Conservation (phyloP, 805 yeast genomes). For the Saccharomycopsis malanga region DNA sequence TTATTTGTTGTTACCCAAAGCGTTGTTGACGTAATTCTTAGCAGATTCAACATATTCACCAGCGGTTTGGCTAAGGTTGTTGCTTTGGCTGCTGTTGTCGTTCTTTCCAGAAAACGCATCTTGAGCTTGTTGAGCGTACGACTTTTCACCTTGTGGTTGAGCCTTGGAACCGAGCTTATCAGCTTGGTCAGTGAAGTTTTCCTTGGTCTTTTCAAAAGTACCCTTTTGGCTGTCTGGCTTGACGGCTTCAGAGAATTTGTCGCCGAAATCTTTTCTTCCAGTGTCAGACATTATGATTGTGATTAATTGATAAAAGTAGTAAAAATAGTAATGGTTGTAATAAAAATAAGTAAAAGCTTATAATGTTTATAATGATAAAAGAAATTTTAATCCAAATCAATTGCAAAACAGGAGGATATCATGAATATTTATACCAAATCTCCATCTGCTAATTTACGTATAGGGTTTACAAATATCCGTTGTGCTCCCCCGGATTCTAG, state of each 20-base stretch:
- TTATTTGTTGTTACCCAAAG: slow-evolving; percentile 30
- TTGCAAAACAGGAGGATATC: background rate
- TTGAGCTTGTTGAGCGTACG: slow-evolving; percentile 45
- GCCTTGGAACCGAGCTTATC: slow-evolving; percentile 55
- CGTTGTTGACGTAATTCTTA: slow-evolving; percentile 41
- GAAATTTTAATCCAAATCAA: background rate
- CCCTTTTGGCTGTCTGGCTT: slow-evolving; percentile 70
- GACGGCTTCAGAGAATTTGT: slow-evolving; percentile 57
- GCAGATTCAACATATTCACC: slow-evolving; percentile 52
- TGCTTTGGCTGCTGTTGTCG: slow-evolving; percentile 36
- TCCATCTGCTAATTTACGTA: no score
- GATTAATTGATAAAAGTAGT: background rate
- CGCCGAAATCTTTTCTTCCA: slow-evolving; percentile 72
- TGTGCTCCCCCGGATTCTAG: no score
- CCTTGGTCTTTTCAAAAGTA: slow-evolving; percentile 60
- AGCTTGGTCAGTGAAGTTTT: slow-evolving; percentile 54
- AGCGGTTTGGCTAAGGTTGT: slow-evolving; percentile 38
- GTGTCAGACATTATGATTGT: slow-evolving; percentile 24
- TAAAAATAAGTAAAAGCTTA: background rate
- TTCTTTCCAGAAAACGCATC: slow-evolving; percentile 39
- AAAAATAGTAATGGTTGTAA: background rate
- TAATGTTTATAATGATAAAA: background rate
- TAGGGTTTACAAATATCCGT: no score
- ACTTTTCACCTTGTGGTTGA: slow-evolving; percentile 64
- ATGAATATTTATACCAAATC: no score